Evolutionary conservation across 192 early-diverging fungal genomes (phyloP).

Genomic region (Mortierella antarctica): DNA sequence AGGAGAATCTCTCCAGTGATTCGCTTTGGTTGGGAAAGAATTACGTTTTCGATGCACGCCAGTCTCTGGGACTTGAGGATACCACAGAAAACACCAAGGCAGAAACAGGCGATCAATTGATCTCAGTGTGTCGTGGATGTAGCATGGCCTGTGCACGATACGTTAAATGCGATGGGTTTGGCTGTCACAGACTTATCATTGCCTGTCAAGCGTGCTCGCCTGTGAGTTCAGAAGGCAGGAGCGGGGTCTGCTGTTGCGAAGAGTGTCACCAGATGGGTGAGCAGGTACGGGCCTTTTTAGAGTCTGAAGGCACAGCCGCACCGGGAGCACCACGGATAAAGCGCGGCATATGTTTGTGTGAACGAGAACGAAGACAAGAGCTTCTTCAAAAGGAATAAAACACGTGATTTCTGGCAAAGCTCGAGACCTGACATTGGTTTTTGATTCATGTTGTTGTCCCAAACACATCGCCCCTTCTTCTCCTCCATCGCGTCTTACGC

Average conservation of each 20-base stretch:
- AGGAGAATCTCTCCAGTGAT: slow-evolving; percentile 30
- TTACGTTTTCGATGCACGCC: slow-evolving; percentile 80
- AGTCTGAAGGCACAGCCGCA: neutral
- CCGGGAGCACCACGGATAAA: slow-evolving; percentile 19
- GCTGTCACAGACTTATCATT: slow-evolving; percentile 66
- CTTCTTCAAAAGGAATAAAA: slow-evolving; percentile 20
- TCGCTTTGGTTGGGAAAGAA: slow-evolving; percentile 72
- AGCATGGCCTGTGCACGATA: slow-evolving; percentile 53
- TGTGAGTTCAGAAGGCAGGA: slow-evolving; percentile 1
- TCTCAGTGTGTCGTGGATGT: slow-evolving; percentile 57
- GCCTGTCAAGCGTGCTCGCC: slow-evolving; percentile 52
- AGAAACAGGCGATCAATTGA: slow-evolving; percentile 9
- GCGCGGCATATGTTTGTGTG: slow-evolving; percentile 45
- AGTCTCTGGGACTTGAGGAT: slow-evolving; percentile 54
- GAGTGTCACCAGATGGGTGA: slow-evolving; percentile 53
- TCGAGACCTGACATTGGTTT: too few relatives aligned
- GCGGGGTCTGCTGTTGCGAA: slow-evolving; percentile 51
- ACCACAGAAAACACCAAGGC: neutral
- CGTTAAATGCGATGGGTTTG: slow-evolving; percentile 60
- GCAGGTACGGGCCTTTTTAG: slow-evolving; percentile 14
- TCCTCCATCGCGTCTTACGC: too few relatives aligned
- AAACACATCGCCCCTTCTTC: too few relatives aligned
- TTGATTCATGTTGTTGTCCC: too few relatives aligned
- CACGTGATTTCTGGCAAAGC: too few relatives aligned
- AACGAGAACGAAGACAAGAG: slow-evolving; percentile 16